phyloP scores from a whole-genome alignment of 805 yeast species.

The Starmerella stellata region DNA sequence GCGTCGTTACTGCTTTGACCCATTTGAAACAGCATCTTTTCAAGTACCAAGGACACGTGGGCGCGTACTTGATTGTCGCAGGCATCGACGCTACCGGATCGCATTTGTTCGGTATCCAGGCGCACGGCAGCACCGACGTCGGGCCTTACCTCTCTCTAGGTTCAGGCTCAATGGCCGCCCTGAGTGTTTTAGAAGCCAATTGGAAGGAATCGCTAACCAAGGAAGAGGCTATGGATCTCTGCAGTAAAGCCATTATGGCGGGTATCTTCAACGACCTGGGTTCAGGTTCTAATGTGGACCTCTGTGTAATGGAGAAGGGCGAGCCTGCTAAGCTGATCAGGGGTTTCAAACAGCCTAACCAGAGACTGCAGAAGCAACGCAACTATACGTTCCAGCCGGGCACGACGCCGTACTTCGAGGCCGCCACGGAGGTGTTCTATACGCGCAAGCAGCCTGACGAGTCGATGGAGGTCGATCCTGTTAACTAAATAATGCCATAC shows the following conservation, averaged over 20 bases:
- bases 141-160: conserved; percentile 88
- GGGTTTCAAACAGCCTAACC: conserved; percentile 81
- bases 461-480: conserved; percentile 36
- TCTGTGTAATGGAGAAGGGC: conserved; percentile 90
- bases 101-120: conserved; percentile 79
- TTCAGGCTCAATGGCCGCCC: conserved; percentile 94
- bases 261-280: conserved; percentile 99
- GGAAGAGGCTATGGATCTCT: conserved; percentile 81
- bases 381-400: conserved; percentile 80
- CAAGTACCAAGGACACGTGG: conserved; percentile 92
- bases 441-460: conserved; percentile 30
- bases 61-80: conserved; percentile 95
- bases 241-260: conserved; percentile 84
- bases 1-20: conserved; percentile 85
- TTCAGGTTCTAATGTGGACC: conserved; percentile 93
- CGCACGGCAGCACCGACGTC: conserved; percentile 94
- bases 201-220: conserved; percentile 64
- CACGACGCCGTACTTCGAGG: conserved; percentile 65
- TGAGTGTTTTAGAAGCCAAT: conserved; percentile 84
- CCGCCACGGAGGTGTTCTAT: conserved; percentile 35
- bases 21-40: conserved; percentile 87
- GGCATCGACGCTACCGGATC: conserved; percentile 96
- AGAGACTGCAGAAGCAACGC: conserved; percentile 61
- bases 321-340: conserved; percentile 57
- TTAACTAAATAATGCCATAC: conserved; percentile 1